Percentiles rank a stretch among this genome's conserved stretches.
phyloP scores from a whole-genome alignment of 129 eudicot genomes.

The Flaveria linearis region DNA sequence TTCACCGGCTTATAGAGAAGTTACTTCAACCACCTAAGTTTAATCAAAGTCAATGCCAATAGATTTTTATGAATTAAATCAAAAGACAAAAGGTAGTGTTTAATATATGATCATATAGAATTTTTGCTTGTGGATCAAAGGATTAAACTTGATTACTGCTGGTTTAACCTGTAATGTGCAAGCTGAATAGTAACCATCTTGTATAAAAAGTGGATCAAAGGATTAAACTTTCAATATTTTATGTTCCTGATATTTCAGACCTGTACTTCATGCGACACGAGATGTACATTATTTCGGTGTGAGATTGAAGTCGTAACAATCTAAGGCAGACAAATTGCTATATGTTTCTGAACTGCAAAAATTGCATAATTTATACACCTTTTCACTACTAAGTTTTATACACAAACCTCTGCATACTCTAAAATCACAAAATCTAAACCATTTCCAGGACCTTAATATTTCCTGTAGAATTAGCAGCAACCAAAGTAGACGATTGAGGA shows the following conservation, averaged over 20 bases:
- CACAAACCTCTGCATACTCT: slow-evolving; percentile 33
- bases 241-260: slow-evolving; percentile 8
- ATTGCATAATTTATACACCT: slow-evolving; percentile 35
- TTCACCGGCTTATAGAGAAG: slow-evolving; percentile 52
- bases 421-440: slow-evolving; percentile 51
- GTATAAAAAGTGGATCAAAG: slow-evolving; percentile 1
- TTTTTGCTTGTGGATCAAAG: slow-evolving; percentile 32
- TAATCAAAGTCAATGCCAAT: slow-evolving; percentile 58
- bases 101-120: slow-evolving; percentile 30
- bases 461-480: slow-evolving; percentile 94
- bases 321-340: background rate
- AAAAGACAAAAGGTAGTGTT: slow-evolving; percentile 7
- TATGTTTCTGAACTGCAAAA: slow-evolving; percentile 25
- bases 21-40: slow-evolving; percentile 46
- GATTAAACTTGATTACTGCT: background rate
- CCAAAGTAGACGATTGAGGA: slow-evolving; percentile 69
- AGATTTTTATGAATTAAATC: slow-evolving; percentile 28
- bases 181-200: slow-evolving; percentile 11
- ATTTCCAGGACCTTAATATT: slow-evolving; percentile 83
- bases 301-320: slow-evolving; percentile 4
- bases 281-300: slow-evolving; percentile 4
- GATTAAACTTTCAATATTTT: background rate
- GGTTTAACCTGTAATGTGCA: slow-evolving; percentile 10
- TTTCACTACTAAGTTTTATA: slow-evolving; percentile 29
- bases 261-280: background rate